phyloP scores from a whole-genome alignment of 2,329 filamentous ascomycete genomes.

The Verticillium isaacii region DNA sequence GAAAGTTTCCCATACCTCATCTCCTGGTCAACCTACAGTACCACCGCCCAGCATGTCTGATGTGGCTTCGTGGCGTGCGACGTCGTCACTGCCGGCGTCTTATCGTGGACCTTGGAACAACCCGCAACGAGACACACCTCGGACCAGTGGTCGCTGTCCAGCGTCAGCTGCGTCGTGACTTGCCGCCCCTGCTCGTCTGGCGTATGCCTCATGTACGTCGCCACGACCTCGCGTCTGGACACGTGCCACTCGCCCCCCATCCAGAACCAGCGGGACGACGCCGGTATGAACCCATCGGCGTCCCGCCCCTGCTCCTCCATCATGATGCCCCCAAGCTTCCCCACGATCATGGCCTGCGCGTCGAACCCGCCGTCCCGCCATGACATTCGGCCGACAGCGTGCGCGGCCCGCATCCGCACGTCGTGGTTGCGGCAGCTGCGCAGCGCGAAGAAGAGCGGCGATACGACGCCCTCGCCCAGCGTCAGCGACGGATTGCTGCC shows the following conservation, averaged over 20 bases:
- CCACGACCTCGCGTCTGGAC: slow-evolving; percentile 2
- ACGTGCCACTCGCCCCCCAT: slow-evolving; percentile 5
- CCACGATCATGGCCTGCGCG: slow-evolving; percentile 3
- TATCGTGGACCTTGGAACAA: background rate
- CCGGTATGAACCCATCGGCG: slow-evolving; percentile 7
- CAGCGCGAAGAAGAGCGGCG: slow-evolving; percentile 10
- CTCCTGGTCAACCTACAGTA: too few relatives aligned
- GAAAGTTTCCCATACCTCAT: too few relatives aligned
- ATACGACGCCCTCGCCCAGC: slow-evolving; percentile 10
- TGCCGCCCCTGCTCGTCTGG: slow-evolving; percentile 4
- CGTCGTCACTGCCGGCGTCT: too few relatives aligned
- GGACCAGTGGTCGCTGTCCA: slow-evolving; percentile 5
- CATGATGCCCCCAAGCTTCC: slow-evolving; percentile 11
- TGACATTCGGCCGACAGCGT: slow-evolving; percentile 7
- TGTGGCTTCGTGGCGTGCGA: too few relatives aligned
- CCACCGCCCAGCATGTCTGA: too few relatives aligned
- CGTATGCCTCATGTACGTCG: slow-evolving; percentile 7
- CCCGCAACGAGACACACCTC: slow-evolving; percentile 2
- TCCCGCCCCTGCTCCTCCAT: slow-evolving; percentile 14
- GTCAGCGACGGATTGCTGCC: slow-evolving; percentile 5
- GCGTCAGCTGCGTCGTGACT: background rate
- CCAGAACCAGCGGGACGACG: slow-evolving; percentile 12
- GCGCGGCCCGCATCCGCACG: slow-evolving; percentile 9
- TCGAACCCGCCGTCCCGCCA: slow-evolving; percentile 14
- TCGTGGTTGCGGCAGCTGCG: slow-evolving; percentile 14